A percentile compares a stretch with the other conserved stretches of the same genome.
phyloP scores from a whole-genome alignment of 2,329 filamentous ascomycete genomes.

The Cladosporium halotolerans region DNA sequence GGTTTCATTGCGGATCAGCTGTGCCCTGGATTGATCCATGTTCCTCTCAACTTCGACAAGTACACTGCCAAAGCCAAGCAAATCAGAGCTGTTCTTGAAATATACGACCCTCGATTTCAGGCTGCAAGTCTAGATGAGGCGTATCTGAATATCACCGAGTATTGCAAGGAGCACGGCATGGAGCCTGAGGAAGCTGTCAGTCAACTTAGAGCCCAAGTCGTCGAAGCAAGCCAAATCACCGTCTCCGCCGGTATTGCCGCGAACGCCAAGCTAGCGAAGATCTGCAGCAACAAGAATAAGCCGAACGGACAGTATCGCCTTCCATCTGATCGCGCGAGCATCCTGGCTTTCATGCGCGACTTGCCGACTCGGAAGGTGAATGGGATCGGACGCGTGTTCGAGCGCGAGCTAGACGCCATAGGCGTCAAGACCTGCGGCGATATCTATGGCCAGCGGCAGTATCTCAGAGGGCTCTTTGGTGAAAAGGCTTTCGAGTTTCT shows the following conservation, averaged over 20 bases:
- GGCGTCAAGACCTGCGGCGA: constrained; percentile 85
- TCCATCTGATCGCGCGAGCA: constrained; percentile 62
- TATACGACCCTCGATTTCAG: constrained; percentile 89
- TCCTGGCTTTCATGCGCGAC: constrained; percentile 79
- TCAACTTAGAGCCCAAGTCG: constrained; percentile 70
- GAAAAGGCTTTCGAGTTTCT: constrained; percentile 88
- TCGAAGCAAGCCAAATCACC: constrained; percentile 71
- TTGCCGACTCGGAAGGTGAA: constrained; percentile 88
- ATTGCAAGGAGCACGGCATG: constrained; percentile 64
- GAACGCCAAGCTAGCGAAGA: constrained; percentile 90
- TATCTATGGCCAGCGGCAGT: constrained; percentile 69
- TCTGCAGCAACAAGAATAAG: constrained; percentile 92
- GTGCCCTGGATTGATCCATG: constrained; percentile 74
- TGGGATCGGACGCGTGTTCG: constrained; percentile 87
- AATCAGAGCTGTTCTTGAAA: constrained; percentile 70
- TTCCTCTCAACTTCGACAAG: constrained; percentile 84
- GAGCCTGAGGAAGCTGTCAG: constrained; percentile 66
- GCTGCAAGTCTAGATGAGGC: constrained; percentile 94
- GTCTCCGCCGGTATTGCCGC: constrained; percentile 91
- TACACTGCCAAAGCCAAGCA: constrained; percentile 87
- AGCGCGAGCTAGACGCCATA: constrained; percentile 81
- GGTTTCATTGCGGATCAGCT: constrained; percentile 91
- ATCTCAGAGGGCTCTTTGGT: constrained; percentile 73
- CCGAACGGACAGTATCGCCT: constrained; percentile 87
- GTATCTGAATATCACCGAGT: constrained; percentile 86